Evolutionary conservation across 257 asterid genomes (phyloP), one percentile per base, ranked within the genome.

Genomic region (Lycium ferocissimum): DNA sequence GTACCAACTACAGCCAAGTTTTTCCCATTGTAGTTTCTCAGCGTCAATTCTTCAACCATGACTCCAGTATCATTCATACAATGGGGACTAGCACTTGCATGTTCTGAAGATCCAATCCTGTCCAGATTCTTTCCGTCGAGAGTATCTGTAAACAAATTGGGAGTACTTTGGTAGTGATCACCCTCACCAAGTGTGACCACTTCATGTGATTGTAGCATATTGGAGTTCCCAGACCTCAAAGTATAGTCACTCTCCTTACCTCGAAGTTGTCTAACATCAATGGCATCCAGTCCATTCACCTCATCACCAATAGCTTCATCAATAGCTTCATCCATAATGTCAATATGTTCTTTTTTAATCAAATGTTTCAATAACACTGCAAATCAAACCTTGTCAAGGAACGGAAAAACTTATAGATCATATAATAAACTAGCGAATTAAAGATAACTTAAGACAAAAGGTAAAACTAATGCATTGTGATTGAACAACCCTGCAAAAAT

Each of bases 71-170:
- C 91, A 88, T 95, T 93, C 89, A 87, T 85, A 83, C 97, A 93
- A 81, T 86, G 97, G 43, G 98, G 97, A 87, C 98, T 94, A 66
- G 91, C 94, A 89, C 97, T 91, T 61, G 98, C 98, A 84, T 89
- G 94, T 86, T 91, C 99, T 63, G 98, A 96, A 78, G 96, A 93
- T 89, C 91, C 95, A 71, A 94, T 88, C 88, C 98, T 90, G 67
- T 90, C 98, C 82, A 90, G 89, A 87, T 88, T 89, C 85, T 92
- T 91, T 47, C 88, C 91, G 79, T 91, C 92, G 75, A 87, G 87
- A 88, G 70, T 87, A 89, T 84, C 90, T 51, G 90, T 65, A 89
- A 84, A 88, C 63, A 70, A 88, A 89, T 86, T 89, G 79, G 85
- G 81, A 17, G 94, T 73, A 71, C 61, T 89, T 70, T 85, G 90